These are phyloP conservation scores for Graphilbum sp. DNA, from an alignment of 2,329 filamentous ascomycete genomes.

Conservation along the genomic window DNA sequence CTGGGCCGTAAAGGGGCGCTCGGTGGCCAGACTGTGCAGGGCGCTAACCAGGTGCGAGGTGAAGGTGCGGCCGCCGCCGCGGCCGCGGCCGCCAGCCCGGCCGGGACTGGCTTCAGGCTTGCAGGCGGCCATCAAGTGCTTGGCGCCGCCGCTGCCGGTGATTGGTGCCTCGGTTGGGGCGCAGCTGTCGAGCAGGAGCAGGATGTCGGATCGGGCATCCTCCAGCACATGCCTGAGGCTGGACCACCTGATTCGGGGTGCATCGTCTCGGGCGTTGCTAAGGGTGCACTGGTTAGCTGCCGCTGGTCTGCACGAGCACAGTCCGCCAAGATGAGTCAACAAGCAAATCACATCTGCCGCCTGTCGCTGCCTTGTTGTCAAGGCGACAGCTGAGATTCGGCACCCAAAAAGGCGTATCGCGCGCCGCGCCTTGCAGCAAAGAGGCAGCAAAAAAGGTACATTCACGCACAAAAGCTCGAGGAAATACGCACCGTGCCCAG, in stretches of 20 bases:
- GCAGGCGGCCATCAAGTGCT: conserved; percentile 47
- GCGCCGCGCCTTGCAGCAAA: too few species aligned
- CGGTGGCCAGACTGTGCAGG: conserved; percentile 33
- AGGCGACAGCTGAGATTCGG: too few species aligned
- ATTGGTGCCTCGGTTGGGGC: conserved; percentile 33
- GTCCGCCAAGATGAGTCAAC: too few species aligned
- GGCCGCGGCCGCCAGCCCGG: conserved; percentile 28
- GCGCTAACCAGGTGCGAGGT: conserved; percentile 40
- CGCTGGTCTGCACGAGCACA: too few species aligned
- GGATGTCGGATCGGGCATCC: conserved; percentile 45
- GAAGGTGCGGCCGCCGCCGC: conserved; percentile 36
- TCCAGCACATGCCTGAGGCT: conserved; percentile 46
- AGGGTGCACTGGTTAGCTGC: not conserved
- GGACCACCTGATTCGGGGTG: conserved; percentile 47
- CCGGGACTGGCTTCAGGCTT: conserved; percentile 31
- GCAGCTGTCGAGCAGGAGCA: conserved; percentile 47
- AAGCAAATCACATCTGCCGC: too few species aligned
- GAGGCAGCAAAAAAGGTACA: not conserved
- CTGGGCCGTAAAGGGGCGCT: conserved; percentile 39
- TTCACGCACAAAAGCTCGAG: not conserved
- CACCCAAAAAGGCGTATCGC: too few species aligned
- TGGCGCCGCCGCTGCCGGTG: conserved; percentile 36
- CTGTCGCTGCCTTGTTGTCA: too few species aligned
- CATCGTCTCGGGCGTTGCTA: conserved; percentile 40
- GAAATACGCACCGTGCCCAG: conserved; percentile 44